Percentiles rank a stretch among this genome's conserved stretches.
phyloP scores from a whole-genome alignment of 2,329 filamentous ascomycete genomes.

The Aspergillus transmontanensis region DNA sequence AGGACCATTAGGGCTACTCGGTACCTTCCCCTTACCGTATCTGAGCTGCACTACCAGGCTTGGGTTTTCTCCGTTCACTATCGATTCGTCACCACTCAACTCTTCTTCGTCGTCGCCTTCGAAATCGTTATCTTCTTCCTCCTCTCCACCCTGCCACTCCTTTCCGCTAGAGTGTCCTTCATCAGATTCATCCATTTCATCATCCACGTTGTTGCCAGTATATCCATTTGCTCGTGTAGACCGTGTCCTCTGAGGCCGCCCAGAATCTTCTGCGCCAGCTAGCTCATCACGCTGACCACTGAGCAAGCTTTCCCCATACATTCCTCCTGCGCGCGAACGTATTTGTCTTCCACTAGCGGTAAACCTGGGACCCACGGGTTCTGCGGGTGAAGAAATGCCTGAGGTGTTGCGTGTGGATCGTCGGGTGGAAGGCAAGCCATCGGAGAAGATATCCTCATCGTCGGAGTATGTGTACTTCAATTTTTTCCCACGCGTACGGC shows the following conservation, averaged over 20 bases:
- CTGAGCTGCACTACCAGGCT: constrained; percentile 76
- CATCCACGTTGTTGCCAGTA: constrained; percentile 60
- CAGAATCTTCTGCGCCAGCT: constrained; percentile 47
- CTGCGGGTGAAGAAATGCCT: constrained; percentile 71
- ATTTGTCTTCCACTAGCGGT: constrained; percentile 90
- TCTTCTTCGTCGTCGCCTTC: constrained; percentile 55
- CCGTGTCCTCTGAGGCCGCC: constrained; percentile 42
- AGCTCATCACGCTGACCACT: constrained; percentile 55
- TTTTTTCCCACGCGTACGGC: constrained; percentile 91
- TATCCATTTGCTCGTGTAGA: constrained; percentile 38
- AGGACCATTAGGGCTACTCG: constrained; percentile 19
- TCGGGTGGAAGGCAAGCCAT: constrained; percentile 66
- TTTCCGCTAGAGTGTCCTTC: constrained; percentile 61
- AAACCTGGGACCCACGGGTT: constrained; percentile 64
- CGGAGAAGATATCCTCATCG: constrained; percentile 71
- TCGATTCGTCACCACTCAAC: constrained; percentile 46
- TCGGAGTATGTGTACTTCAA: constrained; percentile 97
- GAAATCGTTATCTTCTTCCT: constrained; percentile 70
- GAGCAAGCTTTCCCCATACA: constrained; percentile 59
- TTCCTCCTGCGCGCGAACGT: constrained; percentile 54
- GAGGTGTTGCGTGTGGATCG: constrained; percentile 66
- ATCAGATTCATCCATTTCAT: constrained; percentile 68
- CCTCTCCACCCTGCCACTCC: constrained; percentile 74
- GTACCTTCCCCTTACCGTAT: constrained; percentile 39
- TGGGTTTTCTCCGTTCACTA: constrained; percentile 54